A percentile compares a stretch with the other conserved stretches of the same genome.
Conservation (phyloP, 805 yeast species). For the Cyberlindnera misumaiensis region DNA sequence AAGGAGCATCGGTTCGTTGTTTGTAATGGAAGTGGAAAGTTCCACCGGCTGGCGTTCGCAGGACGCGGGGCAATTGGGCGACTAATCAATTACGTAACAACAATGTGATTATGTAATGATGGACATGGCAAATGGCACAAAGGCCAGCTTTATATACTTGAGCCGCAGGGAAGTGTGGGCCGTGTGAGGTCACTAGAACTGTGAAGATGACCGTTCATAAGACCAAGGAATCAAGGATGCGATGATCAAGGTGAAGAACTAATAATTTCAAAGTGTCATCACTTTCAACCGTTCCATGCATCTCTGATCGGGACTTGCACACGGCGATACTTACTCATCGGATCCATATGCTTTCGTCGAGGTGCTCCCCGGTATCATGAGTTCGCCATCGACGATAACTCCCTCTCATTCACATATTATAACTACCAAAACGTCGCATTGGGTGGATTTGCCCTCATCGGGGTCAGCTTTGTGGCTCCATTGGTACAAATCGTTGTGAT, state of each 20-base stretch:
- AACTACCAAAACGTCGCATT: slow-evolving; percentile 32
- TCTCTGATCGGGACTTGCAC: slow-evolving; percentile 28
- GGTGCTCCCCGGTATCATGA: slow-evolving; percentile 33
- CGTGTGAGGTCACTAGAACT: background rate
- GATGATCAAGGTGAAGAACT: slow-evolving; percentile 16
- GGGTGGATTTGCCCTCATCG: slow-evolving; percentile 27
- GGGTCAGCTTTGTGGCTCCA: slow-evolving; percentile 28
- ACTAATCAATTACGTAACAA: no score
- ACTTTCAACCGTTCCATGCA: slow-evolving; percentile 24
- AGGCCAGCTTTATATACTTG: no score
- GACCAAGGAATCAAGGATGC: slow-evolving; percentile 16
- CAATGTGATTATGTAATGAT: no score
- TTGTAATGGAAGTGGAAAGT: no score
- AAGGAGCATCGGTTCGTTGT: no score
- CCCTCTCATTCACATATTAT: slow-evolving; percentile 29
- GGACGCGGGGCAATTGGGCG: no score
- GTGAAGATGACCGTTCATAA: slow-evolving; percentile 5
- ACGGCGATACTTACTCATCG: slow-evolving; percentile 3
- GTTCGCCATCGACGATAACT: slow-evolving; percentile 30
- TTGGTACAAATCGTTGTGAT: slow-evolving; percentile 22
- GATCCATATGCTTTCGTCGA: slow-evolving; percentile 26
- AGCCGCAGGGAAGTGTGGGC: no score
- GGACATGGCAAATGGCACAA: no score
- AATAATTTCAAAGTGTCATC: slow-evolving; percentile 22
- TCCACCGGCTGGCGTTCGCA: no score